A percentile compares a stretch with the other conserved stretches of the same genome.
Conservation (phyloP, 352 stramenopile genomes). For the Elongisporangium senticosum region DNA sequence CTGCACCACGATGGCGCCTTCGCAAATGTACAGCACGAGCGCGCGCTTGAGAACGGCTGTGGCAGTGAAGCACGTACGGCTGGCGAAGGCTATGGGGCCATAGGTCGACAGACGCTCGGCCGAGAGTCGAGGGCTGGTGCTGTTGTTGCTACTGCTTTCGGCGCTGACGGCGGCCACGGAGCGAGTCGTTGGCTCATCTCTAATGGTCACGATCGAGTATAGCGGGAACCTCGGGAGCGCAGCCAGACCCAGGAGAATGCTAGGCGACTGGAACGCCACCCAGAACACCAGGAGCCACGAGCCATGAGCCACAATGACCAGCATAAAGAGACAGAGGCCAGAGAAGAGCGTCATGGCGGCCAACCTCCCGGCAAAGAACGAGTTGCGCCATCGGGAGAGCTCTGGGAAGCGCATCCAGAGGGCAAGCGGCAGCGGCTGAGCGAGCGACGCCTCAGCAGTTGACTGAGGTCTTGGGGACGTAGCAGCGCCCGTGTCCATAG, state of each 20-base stretch:
- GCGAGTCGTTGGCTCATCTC: conserved; percentile 1
- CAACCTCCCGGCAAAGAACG: conserved; percentile 63
- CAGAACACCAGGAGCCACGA: conserved; percentile 38
- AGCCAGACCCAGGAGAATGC: conserved; percentile 49
- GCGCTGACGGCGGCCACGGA: background rate
- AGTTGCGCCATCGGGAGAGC: conserved; percentile 45
- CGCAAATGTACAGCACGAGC: conserved; percentile 45
- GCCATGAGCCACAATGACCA: conserved; percentile 26
- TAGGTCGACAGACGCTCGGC: background rate
- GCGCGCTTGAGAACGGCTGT: conserved; percentile 38
- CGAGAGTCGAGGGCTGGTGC: conserved; percentile 3
- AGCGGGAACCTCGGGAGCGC: conserved; percentile 40
- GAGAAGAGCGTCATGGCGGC: conserved; percentile 41
- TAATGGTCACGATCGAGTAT: conserved; percentile 17
- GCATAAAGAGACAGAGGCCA: conserved; percentile 30
- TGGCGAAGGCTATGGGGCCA: background rate
- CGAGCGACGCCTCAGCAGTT: too few species aligned
- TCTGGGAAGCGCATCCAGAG: background rate
- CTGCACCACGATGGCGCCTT: conserved; percentile 59
- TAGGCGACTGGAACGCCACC: conserved; percentile 43
- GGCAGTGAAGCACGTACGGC: background rate
- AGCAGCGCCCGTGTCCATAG: background rate
- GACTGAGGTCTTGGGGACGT: background rate
- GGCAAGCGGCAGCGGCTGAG: background rate
- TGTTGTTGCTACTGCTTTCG: conserved; percentile 9